phyloP scores from a whole-genome alignment of 768 basidiomycete genomes.

The Tremella fuciformis region DNA sequence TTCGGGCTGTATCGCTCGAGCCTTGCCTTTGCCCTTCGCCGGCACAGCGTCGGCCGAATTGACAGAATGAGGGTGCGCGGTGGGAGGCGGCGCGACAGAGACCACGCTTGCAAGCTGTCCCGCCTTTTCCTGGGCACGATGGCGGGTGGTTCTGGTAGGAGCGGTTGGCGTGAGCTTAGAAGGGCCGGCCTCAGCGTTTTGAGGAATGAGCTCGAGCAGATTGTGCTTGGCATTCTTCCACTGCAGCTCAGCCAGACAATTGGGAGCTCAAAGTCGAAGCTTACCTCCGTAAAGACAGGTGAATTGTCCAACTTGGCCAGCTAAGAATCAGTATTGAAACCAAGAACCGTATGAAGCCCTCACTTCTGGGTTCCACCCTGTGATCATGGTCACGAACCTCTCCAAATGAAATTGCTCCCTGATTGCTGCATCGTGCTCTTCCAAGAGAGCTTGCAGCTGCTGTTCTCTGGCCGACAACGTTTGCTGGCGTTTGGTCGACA shows the following conservation, averaged over 20 bases:
- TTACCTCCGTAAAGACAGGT: constrained; percentile 69
- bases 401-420: constrained; percentile 88
- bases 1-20: background rate
- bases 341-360: constrained; percentile 26
- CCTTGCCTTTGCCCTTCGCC: constrained; percentile 21
- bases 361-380: constrained; percentile 70
- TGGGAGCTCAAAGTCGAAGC: constrained; percentile 22
- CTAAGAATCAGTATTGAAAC: constrained; percentile 52
- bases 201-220: constrained; percentile 58
- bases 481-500: constrained; percentile 40
- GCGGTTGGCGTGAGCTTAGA: constrained; percentile 22
- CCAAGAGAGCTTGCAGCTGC: constrained; percentile 59
- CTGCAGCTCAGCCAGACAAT: constrained; percentile 38
- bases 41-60: background rate
- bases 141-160: constrained; percentile 39
- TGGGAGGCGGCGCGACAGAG: background rate
- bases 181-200: constrained; percentile 25
- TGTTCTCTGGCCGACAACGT: constrained; percentile 63
- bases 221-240: constrained; percentile 62
- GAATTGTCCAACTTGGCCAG: constrained; percentile 70
- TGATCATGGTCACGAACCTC: constrained; percentile 68
- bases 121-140: constrained; percentile 36
- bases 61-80: background rate
- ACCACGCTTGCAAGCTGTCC: constrained; percentile 22
- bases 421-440: constrained; percentile 54